Conservation (phyloP, 257 asterid species). For the Fraxinus cuspidata region DNA sequence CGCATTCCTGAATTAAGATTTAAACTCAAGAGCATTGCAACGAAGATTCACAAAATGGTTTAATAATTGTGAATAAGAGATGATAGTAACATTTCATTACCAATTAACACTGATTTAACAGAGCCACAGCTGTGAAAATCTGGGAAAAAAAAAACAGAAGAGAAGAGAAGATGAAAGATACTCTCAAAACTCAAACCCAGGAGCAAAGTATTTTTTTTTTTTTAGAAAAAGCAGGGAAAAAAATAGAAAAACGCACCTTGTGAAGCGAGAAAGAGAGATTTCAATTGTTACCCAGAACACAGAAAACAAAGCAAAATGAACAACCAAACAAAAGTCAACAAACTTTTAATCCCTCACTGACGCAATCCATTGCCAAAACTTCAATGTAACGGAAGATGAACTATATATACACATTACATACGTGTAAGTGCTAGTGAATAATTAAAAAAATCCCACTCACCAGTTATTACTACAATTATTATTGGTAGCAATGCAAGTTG, state of each 20-base stretch:
- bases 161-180: slow-evolving; percentile 7
- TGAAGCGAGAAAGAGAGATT: slow-evolving; percentile 20
- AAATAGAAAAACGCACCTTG: background rate
- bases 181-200: slow-evolving; percentile 15
- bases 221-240: too few relatives aligned
- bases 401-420: slow-evolving; percentile 1
- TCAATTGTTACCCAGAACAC: slow-evolving; percentile 32
- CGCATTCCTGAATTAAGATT: slow-evolving; percentile 9
- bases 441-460: slow-evolving; percentile 28
- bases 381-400: slow-evolving; percentile 27
- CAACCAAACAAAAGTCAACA: slow-evolving; percentile 19
- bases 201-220: slow-evolving; percentile 9
- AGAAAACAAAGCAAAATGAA: slow-evolving; percentile 29
- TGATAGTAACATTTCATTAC: slow-evolving; percentile 17
- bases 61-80: slow-evolving; percentile 2
- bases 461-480: slow-evolving; percentile 34
- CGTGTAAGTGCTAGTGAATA: slow-evolving; percentile 5
- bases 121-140: slow-evolving; percentile 5
- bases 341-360: slow-evolving; percentile 16
- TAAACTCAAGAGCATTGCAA: slow-evolving; percentile 2
- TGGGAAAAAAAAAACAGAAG: background rate
- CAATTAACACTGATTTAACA: slow-evolving; percentile 19
- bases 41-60: background rate
- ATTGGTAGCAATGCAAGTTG: slow-evolving; percentile 12
- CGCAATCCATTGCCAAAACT: slow-evolving; percentile 26